Evolutionary conservation across 106 monocot species (phyloP).

Genomic region (Dendrobium catenatum): DNA sequence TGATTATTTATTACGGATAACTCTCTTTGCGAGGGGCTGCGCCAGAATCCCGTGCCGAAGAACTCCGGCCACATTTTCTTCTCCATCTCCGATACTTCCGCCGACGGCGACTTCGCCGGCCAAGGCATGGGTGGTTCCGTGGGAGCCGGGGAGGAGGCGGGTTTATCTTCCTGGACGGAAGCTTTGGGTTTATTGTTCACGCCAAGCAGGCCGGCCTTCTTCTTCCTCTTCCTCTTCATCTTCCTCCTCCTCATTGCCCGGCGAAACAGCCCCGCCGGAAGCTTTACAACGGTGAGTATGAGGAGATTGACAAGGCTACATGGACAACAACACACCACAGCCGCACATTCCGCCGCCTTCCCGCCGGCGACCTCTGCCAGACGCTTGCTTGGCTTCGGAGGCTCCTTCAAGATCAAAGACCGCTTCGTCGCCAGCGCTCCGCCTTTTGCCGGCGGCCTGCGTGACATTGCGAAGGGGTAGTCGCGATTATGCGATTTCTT

Average conservation of each 20-base stretch:
- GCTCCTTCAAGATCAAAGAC: conserved; percentile 4
- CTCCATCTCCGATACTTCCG: conserved; percentile 46
- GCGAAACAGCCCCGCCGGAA: conserved; percentile 28
- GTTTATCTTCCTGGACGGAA: background rate
- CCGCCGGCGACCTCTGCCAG: conserved; percentile 31
- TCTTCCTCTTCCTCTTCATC: background rate
- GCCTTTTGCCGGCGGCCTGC: background rate
- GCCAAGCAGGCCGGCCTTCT: conserved; percentile 1
- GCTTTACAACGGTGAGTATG: conserved; percentile 20
- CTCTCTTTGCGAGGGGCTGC: conserved; percentile 63
- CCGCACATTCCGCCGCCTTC: conserved; percentile 39
- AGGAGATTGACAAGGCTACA: conserved; percentile 30
- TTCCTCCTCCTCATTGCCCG: conserved; percentile 6
- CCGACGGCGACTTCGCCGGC: conserved; percentile 10
- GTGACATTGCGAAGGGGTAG: background rate
- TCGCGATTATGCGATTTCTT: background rate
- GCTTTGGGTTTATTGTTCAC: background rate
- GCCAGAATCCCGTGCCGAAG: conserved; percentile 50
- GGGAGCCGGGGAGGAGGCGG: background rate
- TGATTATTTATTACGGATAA: background rate
- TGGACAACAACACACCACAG: conserved; percentile 38
- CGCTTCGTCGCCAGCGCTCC: background rate
- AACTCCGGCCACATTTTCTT: conserved; percentile 54
- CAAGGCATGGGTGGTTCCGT: background rate
- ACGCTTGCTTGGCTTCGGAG: background rate